Conservation (phyloP, 352 stramenopile genomes). For the Halophytophthora batemanensis region DNA sequence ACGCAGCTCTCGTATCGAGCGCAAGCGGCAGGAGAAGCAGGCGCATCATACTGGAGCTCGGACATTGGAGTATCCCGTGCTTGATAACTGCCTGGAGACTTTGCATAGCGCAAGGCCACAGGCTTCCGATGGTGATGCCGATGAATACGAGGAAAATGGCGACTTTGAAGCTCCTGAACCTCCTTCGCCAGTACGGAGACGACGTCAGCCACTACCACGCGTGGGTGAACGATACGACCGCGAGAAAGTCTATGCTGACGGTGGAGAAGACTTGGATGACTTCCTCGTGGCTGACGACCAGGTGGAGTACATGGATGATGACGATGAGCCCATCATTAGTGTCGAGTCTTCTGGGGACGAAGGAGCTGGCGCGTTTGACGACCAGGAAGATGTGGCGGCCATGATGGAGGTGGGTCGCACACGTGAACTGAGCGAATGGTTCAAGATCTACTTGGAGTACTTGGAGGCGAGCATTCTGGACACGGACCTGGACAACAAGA, state of each 20-base stretch:
- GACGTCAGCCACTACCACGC: constrained; percentile 14
- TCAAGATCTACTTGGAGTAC: constrained; percentile 82
- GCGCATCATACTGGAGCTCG: constrained; percentile 25
- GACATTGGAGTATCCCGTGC: constrained; percentile 56
- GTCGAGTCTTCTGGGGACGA: constrained; percentile 53
- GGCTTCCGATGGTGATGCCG: constrained; percentile 18
- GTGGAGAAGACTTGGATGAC: constrained; percentile 68
- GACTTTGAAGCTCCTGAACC: constrained; percentile 28
- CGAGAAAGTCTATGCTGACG: constrained; percentile 45
- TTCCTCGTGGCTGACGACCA: constrained; percentile 81
- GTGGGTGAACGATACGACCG: constrained; percentile 21
- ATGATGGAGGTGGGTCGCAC: constrained; percentile 41
- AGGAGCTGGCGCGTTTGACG: constrained; percentile 28
- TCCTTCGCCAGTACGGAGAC: constrained; percentile 14
- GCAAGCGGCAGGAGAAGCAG: constrained; percentile 49
- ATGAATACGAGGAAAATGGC: constrained; percentile 27
- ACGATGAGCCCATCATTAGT: constrained; percentile 70
- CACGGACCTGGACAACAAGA: constrained; percentile 53
- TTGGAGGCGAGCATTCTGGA: constrained; percentile 73
- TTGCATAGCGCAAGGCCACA: constrained; percentile 20
- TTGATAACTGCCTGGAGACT: constrained; percentile 71
- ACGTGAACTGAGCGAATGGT: constrained; percentile 74
- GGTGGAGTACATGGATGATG: constrained; percentile 86
- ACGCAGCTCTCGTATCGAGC: constrained; percentile 63
- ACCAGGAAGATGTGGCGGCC: constrained; percentile 34